Conservation (phyloP, 208 protist species). For the Novymonas esmeraldas region DNA sequence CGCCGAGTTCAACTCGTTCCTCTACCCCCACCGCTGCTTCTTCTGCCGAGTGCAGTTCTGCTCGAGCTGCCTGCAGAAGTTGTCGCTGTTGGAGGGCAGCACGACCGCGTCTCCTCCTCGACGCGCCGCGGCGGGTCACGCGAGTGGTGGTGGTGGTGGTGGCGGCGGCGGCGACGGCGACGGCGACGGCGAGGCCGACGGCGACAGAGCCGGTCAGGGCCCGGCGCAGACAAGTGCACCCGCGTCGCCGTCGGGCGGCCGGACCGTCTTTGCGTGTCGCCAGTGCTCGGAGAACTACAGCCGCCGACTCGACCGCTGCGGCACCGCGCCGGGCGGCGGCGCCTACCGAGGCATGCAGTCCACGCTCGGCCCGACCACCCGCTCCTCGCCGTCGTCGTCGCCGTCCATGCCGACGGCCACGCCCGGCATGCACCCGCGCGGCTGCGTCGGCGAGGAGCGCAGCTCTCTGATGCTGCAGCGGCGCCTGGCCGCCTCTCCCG, state of each 20-base stretch:
- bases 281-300: slow-evolving; percentile 73
- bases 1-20: slow-evolving; percentile 57
- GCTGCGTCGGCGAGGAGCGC: slow-evolving; percentile 22
- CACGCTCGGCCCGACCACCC: slow-evolving; percentile 2
- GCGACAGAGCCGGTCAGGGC: not conserved
- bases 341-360: slow-evolving; percentile 35
- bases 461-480: slow-evolving; percentile 23
- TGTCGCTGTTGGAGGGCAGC: slow-evolving; percentile 24
- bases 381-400: not conserved
- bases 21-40: slow-evolving; percentile 71
- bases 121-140: too few relatives aligned
- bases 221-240: not conserved
- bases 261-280: slow-evolving; percentile 40
- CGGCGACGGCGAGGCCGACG: not conserved
- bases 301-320: slow-evolving; percentile 41
- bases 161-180: not conserved
- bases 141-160: not conserved
- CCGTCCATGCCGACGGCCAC: not conserved
- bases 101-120: too few relatives aligned
- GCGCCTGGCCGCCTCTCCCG: slow-evolving; percentile 4
- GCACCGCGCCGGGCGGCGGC: slow-evolving; percentile 24
- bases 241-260: not conserved
- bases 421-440: not conserved
- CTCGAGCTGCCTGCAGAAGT: slow-evolving; percentile 44
- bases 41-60: slow-evolving; percentile 73